A percentile compares a stretch with the other conserved stretches of the same genome.
These are phyloP conservation scores for Phytophthora tubulina DNA, from an alignment of 352 stramenopile genomes.

Conservation along the genomic window DNA sequence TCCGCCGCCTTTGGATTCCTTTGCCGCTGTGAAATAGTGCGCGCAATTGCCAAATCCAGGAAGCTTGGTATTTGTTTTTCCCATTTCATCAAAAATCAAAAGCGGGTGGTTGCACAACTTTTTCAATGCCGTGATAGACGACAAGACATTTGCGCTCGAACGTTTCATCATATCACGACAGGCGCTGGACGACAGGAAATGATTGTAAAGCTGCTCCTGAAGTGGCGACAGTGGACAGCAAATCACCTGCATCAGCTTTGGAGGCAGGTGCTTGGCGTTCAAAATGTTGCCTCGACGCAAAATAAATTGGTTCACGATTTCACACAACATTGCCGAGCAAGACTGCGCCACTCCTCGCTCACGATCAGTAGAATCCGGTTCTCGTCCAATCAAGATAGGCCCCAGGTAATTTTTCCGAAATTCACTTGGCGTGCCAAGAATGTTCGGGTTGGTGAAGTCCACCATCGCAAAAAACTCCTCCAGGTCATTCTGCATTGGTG, in stretches of 20 bases:
- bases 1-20: conserved; percentile 16
- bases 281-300: conserved; percentile 97
- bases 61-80: conserved; percentile 84
- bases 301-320: conserved; percentile 99
- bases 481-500: conserved; percentile 99
- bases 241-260: conserved; percentile 99
- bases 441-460: conserved; percentile 90
- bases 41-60: conserved; percentile 83
- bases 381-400: conserved; percentile 90
- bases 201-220: conserved; percentile 97
- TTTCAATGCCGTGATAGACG: conserved; percentile 94
- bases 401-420: conserved; percentile 95
- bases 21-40: conserved; percentile 66
- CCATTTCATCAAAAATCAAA: conserved; percentile 92
- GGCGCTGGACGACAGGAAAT: conserved; percentile 95
- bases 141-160: conserved; percentile 91
- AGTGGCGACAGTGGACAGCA: conserved; percentile 97
- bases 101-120: conserved; percentile 98
- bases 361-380: conserved; percentile 91
- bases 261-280: conserved; percentile 98
- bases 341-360: conserved; percentile 76
- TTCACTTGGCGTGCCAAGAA: conserved; percentile 83
- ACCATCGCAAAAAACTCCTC: conserved; percentile 99
- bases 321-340: conserved; percentile 96
- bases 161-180: conserved; percentile 96